Percentiles rank a stretch among this genome's conserved stretches.
These are phyloP conservation scores for Niebla homalea DNA, from an alignment of 495 filamentous ascomycete genomes.

Conservation along the genomic window DNA sequence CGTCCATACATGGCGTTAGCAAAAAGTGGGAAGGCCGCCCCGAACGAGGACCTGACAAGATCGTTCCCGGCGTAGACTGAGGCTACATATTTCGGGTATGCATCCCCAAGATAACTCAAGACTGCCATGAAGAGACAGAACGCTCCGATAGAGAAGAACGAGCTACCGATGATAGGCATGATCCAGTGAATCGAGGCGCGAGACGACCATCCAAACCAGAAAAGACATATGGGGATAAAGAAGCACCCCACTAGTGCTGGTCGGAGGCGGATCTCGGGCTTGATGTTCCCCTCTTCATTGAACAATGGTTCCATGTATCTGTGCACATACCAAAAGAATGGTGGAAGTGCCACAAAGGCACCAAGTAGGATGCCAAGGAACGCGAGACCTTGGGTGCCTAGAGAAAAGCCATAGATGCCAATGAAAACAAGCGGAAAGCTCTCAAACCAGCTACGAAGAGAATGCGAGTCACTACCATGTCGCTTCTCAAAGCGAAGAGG, in stretches of 20 bases:
- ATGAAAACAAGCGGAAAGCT: conserved; percentile 22
- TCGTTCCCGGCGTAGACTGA: conserved; percentile 35
- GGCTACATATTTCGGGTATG: conserved; percentile 30
- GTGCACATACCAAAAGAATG: conserved; percentile 12
- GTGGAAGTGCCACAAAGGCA: conserved; percentile 3
- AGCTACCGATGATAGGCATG: conserved; percentile 43
- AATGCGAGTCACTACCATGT: too few species aligned
- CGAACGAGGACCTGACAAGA: conserved; percentile 31
- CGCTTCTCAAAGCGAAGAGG: neutral
- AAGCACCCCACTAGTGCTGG: conserved; percentile 33
- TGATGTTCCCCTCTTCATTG: conserved; percentile 5
- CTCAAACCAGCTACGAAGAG: too few species aligned
- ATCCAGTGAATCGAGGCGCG: conserved; percentile 47
- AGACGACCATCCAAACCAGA: conserved; percentile 41
- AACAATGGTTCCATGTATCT: neutral
- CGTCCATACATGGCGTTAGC: conserved; percentile 36
- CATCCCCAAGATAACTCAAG: conserved; percentile 15
- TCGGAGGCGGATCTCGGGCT: conserved; percentile 21
- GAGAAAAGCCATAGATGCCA: conserved; percentile 18
- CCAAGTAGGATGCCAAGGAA: conserved; percentile 21
- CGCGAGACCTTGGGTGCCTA: conserved; percentile 19
- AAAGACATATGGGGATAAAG: conserved; percentile 32
- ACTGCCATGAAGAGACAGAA: conserved; percentile 15
- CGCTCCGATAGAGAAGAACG: conserved; percentile 36
- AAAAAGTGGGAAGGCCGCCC: conserved; percentile 35